A percentile compares a stretch with the other conserved stretches of the same genome.
These are phyloP conservation scores for Rosa multiflora DNA, from an alignment of 306 rosid species.

Conservation along the genomic window DNA sequence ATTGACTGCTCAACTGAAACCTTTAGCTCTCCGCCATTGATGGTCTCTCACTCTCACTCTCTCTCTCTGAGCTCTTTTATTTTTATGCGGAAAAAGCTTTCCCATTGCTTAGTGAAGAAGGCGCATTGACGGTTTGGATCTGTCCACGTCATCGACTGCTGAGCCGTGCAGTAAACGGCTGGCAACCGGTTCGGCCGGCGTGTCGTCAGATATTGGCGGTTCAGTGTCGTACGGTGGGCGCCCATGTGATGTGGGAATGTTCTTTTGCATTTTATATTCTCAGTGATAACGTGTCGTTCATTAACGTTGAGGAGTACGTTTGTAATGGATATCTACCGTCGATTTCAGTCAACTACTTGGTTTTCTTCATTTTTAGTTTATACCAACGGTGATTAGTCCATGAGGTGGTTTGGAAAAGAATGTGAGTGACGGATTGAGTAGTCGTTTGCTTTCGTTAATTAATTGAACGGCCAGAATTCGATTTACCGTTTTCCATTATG, in stretches of 20 bases:
- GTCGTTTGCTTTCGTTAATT: too few species aligned
- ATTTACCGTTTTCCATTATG: too few species aligned
- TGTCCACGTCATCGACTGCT: slow-evolving; percentile 32
- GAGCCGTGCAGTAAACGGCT: slow-evolving; percentile 26
- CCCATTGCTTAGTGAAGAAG: neutral
- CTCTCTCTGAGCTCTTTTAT: neutral
- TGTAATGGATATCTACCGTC: neutral
- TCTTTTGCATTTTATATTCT: neutral
- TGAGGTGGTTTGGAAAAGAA: too few species aligned
- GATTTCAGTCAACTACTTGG: neutral
- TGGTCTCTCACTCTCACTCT: neutral
- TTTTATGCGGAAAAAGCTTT: neutral
- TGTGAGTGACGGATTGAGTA: too few species aligned
- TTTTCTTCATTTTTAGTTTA: neutral
- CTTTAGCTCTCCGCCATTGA: slow-evolving; percentile 18
- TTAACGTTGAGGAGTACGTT: neutral
- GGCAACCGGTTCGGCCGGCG: slow-evolving; percentile 29
- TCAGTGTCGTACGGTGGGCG: slow-evolving; percentile 19
- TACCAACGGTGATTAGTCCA: neutral
- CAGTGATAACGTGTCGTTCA: neutral
- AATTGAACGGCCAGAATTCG: too few species aligned
- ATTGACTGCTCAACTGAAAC: slow-evolving; percentile 20
- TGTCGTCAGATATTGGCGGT: slow-evolving; percentile 36
- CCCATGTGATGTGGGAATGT: slow-evolving; percentile 35
- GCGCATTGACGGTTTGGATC: slow-evolving; percentile 15